phyloP scores from a whole-genome alignment of 176 grass and related monocot species.

The Triticum monococcum region DNA sequence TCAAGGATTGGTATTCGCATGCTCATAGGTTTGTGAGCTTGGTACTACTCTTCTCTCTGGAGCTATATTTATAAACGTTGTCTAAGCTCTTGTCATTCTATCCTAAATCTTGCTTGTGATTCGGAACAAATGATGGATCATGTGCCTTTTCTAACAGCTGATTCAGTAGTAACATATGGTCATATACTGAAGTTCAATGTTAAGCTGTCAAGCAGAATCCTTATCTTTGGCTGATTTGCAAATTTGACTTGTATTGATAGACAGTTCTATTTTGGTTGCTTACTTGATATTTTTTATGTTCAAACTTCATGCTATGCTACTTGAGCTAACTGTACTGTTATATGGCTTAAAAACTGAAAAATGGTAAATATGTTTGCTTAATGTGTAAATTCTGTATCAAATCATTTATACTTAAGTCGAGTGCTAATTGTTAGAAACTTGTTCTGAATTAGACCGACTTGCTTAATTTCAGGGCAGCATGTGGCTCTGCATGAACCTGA shows the following conservation, averaged over 20 bases:
- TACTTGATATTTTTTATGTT: background rate
- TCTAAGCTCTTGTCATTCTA: background rate
- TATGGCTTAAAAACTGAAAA: background rate
- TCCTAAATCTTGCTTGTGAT: background rate
- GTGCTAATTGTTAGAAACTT: background rate
- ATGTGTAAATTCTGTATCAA: background rate
- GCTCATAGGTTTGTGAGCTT: slow-evolving; percentile 80
- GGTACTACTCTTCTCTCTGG: slow-evolving; percentile 35
- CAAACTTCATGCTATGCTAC: background rate
- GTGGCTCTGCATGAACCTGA: slow-evolving; percentile 89
- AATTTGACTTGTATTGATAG: background rate
- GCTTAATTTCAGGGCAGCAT: slow-evolving; percentile 78
- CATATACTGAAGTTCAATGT: slow-evolving; percentile 4
- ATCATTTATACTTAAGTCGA: background rate
- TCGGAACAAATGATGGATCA: background rate
- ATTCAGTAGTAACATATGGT: background rate
- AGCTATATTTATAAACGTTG: slow-evolving; percentile 10
- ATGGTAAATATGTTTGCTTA: background rate
- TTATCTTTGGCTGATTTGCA: background rate
- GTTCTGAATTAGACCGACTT: slow-evolving; percentile 1
- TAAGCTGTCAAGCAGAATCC: background rate
- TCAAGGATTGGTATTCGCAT: slow-evolving; percentile 92
- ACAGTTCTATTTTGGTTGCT: background rate
- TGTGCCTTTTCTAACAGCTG: background rate
- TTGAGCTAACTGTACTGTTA: background rate